Percentiles rank a stretch among this genome's conserved stretches.
phyloP scores from a whole-genome alignment of 148 eudicot species.

The Linanthus parryae region DNA sequence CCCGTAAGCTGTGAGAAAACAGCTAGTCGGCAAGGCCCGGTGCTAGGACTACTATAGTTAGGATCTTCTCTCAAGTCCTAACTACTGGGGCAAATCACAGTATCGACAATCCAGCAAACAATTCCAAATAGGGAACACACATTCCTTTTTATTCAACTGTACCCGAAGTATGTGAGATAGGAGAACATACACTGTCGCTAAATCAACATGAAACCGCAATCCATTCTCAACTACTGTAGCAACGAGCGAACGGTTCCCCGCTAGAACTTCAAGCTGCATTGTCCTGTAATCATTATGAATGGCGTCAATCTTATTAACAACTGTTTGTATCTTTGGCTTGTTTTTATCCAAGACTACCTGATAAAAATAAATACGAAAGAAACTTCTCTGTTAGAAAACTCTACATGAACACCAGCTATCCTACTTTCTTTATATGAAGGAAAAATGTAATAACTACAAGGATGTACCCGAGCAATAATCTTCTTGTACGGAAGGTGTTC shows the following conservation, averaged over 20 bases:
- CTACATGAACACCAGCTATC: background rate
- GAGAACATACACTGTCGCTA: constrained; percentile 72
- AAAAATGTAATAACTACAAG: constrained; percentile 4
- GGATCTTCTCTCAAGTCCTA: no score
- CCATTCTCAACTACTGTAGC: constrained; percentile 88
- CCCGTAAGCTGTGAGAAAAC: no score
- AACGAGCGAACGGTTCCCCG: constrained; percentile 90
- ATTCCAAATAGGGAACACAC: no score
- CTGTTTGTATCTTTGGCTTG: constrained; percentile 92
- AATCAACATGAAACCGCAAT: constrained; percentile 80
- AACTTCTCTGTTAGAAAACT: constrained; percentile 4
- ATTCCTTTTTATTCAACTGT: no score
- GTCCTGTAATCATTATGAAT: constrained; percentile 83
- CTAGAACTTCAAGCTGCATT: constrained; percentile 91
- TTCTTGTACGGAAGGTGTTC: constrained; percentile 77
- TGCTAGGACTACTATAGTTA: no score
- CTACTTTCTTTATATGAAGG: background rate
- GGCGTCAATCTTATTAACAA: constrained; percentile 82
- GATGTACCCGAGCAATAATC: constrained; percentile 73
- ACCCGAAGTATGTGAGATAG: constrained; percentile 8
- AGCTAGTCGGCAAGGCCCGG: no score
- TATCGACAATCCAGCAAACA: no score
- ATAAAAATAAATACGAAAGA: constrained; percentile 17
- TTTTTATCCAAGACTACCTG: constrained; percentile 94
- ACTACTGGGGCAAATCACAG: no score